These are phyloP conservation scores for Hypoxylon lenormandii DNA, from an alignment of 495 filamentous ascomycete species.

Conservation along the genomic window DNA sequence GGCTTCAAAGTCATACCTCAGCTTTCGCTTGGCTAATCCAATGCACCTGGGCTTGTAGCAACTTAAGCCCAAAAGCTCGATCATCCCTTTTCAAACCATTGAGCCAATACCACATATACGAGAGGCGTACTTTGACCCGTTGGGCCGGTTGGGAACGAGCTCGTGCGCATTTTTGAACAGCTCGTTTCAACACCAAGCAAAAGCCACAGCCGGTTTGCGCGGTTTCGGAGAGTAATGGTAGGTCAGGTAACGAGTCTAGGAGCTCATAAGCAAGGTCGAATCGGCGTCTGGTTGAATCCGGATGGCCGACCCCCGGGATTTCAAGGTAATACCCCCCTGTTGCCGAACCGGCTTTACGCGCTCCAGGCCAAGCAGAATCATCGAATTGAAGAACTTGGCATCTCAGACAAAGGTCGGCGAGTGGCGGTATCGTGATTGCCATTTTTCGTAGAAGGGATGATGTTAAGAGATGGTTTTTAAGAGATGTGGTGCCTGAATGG, in stretches of 20 bases:
- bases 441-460: background rate
- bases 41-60: background rate
- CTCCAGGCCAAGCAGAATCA: conserved; percentile 3
- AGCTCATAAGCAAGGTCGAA: conserved; percentile 4
- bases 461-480: too few relatives aligned
- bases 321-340: background rate
- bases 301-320: background rate
- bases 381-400: conserved; percentile 11
- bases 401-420: conserved; percentile 1
- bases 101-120: background rate
- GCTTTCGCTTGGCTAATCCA: too few relatives aligned
- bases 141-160: background rate
- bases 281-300: background rate
- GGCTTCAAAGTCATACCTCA: too few relatives aligned
- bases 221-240: conserved; percentile 6
- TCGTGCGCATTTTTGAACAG: background rate
- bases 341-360: background rate
- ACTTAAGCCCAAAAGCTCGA: background rate
- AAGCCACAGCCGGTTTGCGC: conserved; percentile 4
- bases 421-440: background rate
- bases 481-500: background rate
- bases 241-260: conserved; percentile 3
- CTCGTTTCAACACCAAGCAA: conserved; percentile 1
- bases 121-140: background rate
- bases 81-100: background rate